These are phyloP conservation scores for Colletotrichum tabaci DNA, from an alignment of 2,329 filamentous ascomycete species.

Conservation along the genomic window DNA sequence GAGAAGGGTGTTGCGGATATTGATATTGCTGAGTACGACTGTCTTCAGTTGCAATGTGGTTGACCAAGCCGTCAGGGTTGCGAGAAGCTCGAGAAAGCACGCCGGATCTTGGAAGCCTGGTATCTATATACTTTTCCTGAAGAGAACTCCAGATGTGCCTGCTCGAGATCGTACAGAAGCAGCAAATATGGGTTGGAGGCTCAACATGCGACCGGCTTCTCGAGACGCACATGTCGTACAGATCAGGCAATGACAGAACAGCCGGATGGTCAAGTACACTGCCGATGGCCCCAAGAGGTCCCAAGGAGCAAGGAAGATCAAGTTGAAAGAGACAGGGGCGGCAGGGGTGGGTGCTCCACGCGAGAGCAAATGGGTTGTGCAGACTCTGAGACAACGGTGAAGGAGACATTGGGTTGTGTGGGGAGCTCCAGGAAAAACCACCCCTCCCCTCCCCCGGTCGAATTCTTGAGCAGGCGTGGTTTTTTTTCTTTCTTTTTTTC, in stretches of 20 bases:
- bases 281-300: constrained; percentile 18
- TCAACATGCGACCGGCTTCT: constrained; percentile 40
- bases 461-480: constrained; percentile 43
- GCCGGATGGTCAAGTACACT: constrained; percentile 29
- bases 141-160: constrained; percentile 46
- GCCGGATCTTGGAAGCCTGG: constrained; percentile 51
- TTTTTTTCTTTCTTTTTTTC: too few species aligned
- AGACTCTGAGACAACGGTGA: constrained; percentile 61
- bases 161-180: constrained; percentile 51
- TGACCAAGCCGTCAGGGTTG: constrained; percentile 29
- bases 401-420: constrained; percentile 54
- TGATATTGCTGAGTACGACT: background rate
- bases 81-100: constrained; percentile 42
- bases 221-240: constrained; percentile 38
- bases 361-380: constrained; percentile 55
- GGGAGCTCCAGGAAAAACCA: constrained; percentile 48
- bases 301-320: constrained; percentile 45
- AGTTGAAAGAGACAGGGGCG: constrained; percentile 43
- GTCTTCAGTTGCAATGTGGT: constrained; percentile 12
- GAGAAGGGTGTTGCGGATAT: background rate
- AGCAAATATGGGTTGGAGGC: constrained; percentile 45
- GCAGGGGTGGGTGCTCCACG: constrained; percentile 44
- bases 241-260: constrained; percentile 34
- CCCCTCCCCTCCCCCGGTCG: constrained; percentile 42
- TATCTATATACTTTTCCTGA: constrained; percentile 55